phyloP scores from a whole-genome alignment of 768 basidiomycete species.

The Hypholoma sublateritium region DNA sequence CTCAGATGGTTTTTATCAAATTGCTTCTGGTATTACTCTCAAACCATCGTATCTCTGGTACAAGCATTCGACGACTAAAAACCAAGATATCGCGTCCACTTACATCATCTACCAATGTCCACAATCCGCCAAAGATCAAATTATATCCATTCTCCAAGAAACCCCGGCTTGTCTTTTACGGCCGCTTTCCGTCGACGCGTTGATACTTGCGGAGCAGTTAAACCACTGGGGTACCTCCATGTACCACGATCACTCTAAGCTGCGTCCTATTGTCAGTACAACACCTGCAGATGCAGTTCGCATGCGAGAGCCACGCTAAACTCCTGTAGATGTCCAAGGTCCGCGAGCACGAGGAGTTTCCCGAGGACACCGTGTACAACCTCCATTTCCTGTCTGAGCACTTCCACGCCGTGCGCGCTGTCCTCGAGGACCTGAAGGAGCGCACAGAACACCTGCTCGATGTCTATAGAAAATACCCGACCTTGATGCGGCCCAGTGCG shows the following conservation, averaged over 20 bases:
- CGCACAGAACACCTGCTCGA: neutral
- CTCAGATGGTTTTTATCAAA: slow-evolving; percentile 1
- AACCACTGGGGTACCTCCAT: neutral
- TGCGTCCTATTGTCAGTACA: neutral
- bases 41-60: neutral
- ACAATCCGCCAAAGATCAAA: neutral
- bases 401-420: neutral
- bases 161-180: neutral
- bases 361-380: neutral
- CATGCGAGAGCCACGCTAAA: too few relatives aligned
- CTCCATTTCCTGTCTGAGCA: neutral
- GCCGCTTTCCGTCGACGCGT: neutral
- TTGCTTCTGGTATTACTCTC: neutral
- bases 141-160: neutral
- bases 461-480: neutral
- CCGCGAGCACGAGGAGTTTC: neutral
- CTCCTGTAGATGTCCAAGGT: neutral
- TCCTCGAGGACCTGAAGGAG: neutral
- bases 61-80: neutral
- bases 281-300: neutral
- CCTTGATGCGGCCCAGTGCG: neutral
- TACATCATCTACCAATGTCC: slow-evolving; percentile 1
- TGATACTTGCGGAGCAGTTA: neutral
- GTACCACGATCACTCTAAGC: neutral
- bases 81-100: neutral